These are phyloP conservation scores for Elaeis oleifera DNA, from an alignment of 202 grass and related monocot species.

Conservation along the genomic window DNA sequence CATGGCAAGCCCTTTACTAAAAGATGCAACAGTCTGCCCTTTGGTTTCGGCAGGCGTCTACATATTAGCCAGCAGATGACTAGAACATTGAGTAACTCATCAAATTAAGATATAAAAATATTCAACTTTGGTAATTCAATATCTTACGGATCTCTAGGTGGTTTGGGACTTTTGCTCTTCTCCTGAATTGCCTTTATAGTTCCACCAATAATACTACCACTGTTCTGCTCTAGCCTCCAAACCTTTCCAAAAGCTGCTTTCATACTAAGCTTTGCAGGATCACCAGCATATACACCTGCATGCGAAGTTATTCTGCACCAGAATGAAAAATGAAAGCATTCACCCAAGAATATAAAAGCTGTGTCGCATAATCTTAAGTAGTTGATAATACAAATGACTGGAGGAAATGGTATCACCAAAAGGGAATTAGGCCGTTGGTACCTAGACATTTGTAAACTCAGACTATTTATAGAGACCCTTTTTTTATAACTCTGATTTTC, in stretches of 20 bases:
- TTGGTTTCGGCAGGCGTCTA: slow-evolving; percentile 67
- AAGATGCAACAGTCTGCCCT: slow-evolving; percentile 93
- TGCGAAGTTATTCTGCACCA: neutral
- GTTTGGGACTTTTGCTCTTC: slow-evolving; percentile 53
- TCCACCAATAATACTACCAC: slow-evolving; percentile 87
- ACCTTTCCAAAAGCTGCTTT: slow-evolving; percentile 95
- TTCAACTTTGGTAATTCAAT: neutral
- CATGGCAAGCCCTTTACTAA: slow-evolving; percentile 79
- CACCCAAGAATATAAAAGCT: too few relatives aligned
- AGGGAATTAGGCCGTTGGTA: too few relatives aligned
- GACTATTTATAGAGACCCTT: too few relatives aligned
- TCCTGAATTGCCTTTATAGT: slow-evolving; percentile 91
- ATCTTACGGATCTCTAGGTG: slow-evolving; percentile 62
- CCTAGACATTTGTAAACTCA: too few relatives aligned
- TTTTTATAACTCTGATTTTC: too few relatives aligned
- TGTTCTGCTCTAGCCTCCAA: slow-evolving; percentile 71
- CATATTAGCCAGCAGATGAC: slow-evolving; percentile 22
- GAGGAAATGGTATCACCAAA: too few relatives aligned
- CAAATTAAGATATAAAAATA: neutral
- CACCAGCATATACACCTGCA: slow-evolving; percentile 85
- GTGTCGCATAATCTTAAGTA: too few relatives aligned
- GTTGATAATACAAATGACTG: too few relatives aligned
- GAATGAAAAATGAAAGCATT: neutral
- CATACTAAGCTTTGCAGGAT: slow-evolving; percentile 90
- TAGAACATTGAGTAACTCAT: neutral